Conservation (phyloP, 83 land plant species). For the Isoetes engelmannii region DNA sequence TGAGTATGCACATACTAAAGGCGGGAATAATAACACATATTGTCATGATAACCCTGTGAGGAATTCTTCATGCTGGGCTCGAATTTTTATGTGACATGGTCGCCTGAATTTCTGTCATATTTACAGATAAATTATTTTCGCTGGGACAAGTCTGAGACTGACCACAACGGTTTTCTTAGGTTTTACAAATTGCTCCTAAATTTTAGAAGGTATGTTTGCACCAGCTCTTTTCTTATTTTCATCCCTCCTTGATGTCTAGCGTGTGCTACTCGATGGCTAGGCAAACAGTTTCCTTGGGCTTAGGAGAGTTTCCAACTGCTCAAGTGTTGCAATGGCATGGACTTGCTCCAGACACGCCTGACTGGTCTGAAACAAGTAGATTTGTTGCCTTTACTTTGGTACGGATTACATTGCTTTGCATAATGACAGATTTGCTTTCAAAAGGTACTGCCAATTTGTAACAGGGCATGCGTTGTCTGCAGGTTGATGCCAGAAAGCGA, state of each 20-base stretch:
- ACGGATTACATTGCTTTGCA: constrained; percentile 7
- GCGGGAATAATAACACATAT: constrained; percentile 96
- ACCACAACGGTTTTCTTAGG: constrained; percentile 57
- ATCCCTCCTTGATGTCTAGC: not conserved
- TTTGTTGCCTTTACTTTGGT: constrained; percentile 96
- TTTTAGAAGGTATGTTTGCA: constrained; percentile 54
- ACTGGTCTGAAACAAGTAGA: constrained; percentile 87
- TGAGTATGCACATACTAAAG: constrained; percentile 97
- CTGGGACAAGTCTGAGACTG: constrained; percentile 76
- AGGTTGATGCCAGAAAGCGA: constrained; percentile 55
- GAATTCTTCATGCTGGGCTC: not conserved
- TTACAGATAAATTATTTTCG: constrained; percentile 88
- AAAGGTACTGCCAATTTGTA: not conserved
- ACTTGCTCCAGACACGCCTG: constrained; percentile 58
- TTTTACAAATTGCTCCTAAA: constrained; percentile 65
- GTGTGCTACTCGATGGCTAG: constrained; percentile 32
- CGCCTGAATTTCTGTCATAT: not conserved
- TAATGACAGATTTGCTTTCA: not conserved
- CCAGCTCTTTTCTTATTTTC: not conserved
- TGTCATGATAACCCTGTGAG: constrained; percentile 91
- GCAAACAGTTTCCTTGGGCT: constrained; percentile 66
- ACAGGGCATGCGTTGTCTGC: constrained; percentile 18
- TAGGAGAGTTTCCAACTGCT: constrained; percentile 84
- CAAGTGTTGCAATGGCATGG: constrained; percentile 93
- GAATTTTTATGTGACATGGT: not conserved